Evolutionary conservation across 495 filamentous ascomycete species (phyloP), one percentile per base, ranked within the genome.

Genomic region (Coniosporium apollinis): DNA sequence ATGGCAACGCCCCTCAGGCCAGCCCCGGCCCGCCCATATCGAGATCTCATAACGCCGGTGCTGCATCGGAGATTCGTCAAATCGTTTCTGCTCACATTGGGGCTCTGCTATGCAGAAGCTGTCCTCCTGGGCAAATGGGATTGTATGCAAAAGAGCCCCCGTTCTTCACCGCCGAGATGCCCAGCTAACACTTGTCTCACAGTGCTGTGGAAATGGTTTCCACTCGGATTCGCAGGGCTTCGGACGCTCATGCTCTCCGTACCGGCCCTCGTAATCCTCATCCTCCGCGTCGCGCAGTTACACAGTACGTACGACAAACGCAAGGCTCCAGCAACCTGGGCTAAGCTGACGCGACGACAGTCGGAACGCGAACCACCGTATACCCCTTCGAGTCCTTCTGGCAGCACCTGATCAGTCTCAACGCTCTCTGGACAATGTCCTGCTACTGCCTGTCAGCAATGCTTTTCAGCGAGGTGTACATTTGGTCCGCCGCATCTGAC

Each of bases 161-260:
- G n/a, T n/a, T n/a, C n/a, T n/a, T n/a, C n/a, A n/a, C n/a, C n/a
- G n/a, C n/a, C n/a, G n/a, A n/a, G n/a, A n/a, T n/a, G n/a, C n/a
- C n/a, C n/a, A n/a, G n/a, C n/a, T n/a, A n/a, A n/a, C n/a, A n/a
- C n/a, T n/a, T n/a, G n/a, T n/a, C 10, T 22, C 31, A 4, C 44
- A 93, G 84, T 71, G 20, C 48, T 92, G 37, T 93, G 84, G 85
- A 57, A 73, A 48, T 82, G 82, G 79, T 82, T 91, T 47, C 84
- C 86, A 28, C 42, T 93, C 30, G 79, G 84, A 36, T 66, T 58
- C 37, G 72, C 76, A 25, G 82, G 76, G 39, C 50, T 92, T 21
- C 77, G 84, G 38, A 69, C 80, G n/a, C 39, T 68, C 21, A 51
- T 81, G 22, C 64, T 87, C 38, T 78, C 85, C 55, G 69, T 89